Evolutionary conservation across 2,329 filamentous ascomycete species (phyloP).

Genomic region (Cryphonectria naterciae): DNA sequence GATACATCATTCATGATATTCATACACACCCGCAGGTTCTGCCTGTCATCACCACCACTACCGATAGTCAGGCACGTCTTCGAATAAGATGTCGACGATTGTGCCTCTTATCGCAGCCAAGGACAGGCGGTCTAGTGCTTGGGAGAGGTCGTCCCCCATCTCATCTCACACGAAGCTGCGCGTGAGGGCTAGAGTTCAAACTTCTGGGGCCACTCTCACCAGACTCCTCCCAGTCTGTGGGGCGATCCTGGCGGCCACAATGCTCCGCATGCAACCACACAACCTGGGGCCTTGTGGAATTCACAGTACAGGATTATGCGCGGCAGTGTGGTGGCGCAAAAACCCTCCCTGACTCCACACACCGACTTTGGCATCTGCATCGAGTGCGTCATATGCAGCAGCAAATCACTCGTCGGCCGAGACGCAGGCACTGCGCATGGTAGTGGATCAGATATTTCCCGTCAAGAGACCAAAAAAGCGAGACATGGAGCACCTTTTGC

Average conservation of each 20-base stretch:
- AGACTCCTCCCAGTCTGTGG: neutral
- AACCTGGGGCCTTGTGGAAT: neutral
- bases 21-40: neutral
- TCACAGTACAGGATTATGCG: constrained; percentile 9
- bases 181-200: neutral
- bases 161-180: neutral
- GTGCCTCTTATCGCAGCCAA: neutral
- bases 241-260: constrained; percentile 21
- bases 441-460: constrained; percentile 1
- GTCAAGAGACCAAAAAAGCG: constrained; percentile 10
- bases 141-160: neutral
- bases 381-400: constrained; percentile 27
- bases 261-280: constrained; percentile 23
- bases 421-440: neutral
- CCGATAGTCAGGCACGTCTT: neutral
- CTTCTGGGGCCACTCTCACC: neutral
- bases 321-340: constrained; percentile 19
- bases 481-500: neutral
- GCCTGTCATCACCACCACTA: neutral
- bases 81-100: neutral
- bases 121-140: neutral
- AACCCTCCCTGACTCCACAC: constrained; percentile 24
- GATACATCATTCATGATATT: neutral
- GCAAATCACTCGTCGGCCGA: constrained; percentile 6
- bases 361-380: constrained; percentile 26